Conservation (phyloP, 164 flowering plant genomes). For the Buxus sempervirens region DNA sequence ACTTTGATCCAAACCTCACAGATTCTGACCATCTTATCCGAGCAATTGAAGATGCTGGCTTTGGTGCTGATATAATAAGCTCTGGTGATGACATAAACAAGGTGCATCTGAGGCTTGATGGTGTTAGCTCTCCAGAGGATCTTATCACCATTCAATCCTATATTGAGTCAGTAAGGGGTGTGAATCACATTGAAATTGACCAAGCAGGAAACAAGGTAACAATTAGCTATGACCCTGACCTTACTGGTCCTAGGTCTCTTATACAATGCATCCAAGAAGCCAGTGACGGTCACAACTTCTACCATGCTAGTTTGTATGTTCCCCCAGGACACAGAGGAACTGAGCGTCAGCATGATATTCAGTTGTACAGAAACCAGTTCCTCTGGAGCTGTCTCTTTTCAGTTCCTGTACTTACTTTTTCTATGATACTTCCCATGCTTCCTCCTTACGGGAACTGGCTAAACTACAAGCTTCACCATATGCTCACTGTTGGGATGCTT, state of each 20-base stretch:
- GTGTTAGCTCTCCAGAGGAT: slow-evolving; percentile 50
- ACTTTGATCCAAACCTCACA: slow-evolving; percentile 68
- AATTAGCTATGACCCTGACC: slow-evolving; percentile 66
- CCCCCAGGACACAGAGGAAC: slow-evolving; percentile 65
- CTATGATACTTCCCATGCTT: slow-evolving; percentile 95
- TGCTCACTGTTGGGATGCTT: slow-evolving; percentile 77
- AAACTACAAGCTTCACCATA: slow-evolving; percentile 51
- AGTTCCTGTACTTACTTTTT: slow-evolving; percentile 67
- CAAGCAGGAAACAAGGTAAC: slow-evolving; percentile 41
- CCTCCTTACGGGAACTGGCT: slow-evolving; percentile 83
- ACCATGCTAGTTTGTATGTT: slow-evolving; percentile 53
- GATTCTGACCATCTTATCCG: slow-evolving; percentile 42
- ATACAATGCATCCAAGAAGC: slow-evolving; percentile 58
- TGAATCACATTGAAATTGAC: slow-evolving; percentile 69
- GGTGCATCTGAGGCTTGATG: slow-evolving; percentile 65
- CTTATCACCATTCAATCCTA: slow-evolving; percentile 29
- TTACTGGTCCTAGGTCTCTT: slow-evolving; percentile 79
- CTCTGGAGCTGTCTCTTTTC: slow-evolving; percentile 79
- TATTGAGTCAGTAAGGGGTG: slow-evolving; percentile 62
- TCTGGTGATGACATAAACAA: slow-evolving; percentile 69
- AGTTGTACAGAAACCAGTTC: slow-evolving; percentile 54
- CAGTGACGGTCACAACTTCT: slow-evolving; percentile 38
- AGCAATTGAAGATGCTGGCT: slow-evolving; percentile 85
- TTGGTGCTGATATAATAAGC: slow-evolving; percentile 78
- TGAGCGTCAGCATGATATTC: slow-evolving; percentile 54